Percentiles rank a stretch among this genome's conserved stretches.
Evolutionary conservation across 2,329 filamentous ascomycete species (phyloP).

Genomic region (Nemania sp.): DNA sequence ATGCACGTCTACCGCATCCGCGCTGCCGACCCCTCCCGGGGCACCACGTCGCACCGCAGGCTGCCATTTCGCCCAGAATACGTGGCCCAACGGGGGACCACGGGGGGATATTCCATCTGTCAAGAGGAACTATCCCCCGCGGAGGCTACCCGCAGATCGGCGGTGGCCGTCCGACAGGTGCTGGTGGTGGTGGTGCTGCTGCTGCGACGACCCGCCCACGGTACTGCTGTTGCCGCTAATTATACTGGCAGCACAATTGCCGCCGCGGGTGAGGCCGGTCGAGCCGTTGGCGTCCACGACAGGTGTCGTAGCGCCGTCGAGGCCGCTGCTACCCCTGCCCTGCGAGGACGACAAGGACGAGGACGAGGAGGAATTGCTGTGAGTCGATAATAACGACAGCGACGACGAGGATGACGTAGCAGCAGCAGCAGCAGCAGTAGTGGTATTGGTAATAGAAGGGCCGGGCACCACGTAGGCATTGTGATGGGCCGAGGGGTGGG

Average conservation of each 20-base stretch:
- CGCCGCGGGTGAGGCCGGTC: neutral
- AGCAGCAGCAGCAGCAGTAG: neutral
- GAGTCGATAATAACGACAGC: neutral
- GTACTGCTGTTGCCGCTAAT: conserved; percentile 20
- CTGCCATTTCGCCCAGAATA: conserved; percentile 31
- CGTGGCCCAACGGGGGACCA: conserved; percentile 41
- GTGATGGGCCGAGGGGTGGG: conserved; percentile 38
- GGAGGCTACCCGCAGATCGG: conserved; percentile 51
- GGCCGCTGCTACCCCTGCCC: conserved; percentile 35
- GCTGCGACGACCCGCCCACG: conserved; percentile 45
- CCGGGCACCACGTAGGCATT: conserved; percentile 42
- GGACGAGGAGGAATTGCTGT: neutral
- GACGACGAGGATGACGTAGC: neutral
- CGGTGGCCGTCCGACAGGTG: conserved; percentile 45
- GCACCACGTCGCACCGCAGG: conserved; percentile 37
- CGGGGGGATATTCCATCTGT: conserved; percentile 11
- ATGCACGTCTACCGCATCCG: conserved; percentile 23
- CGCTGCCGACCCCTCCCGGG: conserved; percentile 1
- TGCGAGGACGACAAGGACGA: conserved; percentile 22
- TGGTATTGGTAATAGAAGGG: too few relatives aligned
- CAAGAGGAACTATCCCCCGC: conserved; percentile 46
- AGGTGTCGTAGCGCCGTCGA: conserved; percentile 30
- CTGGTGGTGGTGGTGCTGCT: neutral
- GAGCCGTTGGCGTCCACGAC: neutral
- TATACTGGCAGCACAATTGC: conserved; percentile 1